These are phyloP conservation scores for Sanguinoderma infundibulare DNA, from an alignment of 1,284 basidiomycete species.

Conservation along the genomic window DNA sequence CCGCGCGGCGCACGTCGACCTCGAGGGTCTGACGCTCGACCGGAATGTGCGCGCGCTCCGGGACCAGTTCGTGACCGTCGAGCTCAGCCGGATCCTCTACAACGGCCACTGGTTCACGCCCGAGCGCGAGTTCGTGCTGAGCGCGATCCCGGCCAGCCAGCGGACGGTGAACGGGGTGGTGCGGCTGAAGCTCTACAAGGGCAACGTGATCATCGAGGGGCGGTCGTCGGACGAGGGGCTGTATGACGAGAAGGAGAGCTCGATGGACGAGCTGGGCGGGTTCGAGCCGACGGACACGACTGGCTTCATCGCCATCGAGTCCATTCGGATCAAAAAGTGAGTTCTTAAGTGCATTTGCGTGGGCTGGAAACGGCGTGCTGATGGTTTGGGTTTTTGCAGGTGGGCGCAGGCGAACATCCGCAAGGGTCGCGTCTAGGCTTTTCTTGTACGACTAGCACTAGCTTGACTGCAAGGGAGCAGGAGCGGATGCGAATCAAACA, in stretches of 20 bases:
- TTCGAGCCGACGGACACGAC: slow-evolving; percentile 93
- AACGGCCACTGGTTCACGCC: slow-evolving; percentile 98
- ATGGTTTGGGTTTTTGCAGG: slow-evolving; percentile 42
- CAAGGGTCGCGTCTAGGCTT: slow-evolving; percentile 59
- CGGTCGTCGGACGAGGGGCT: slow-evolving; percentile 91
- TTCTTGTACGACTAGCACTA: neutral
- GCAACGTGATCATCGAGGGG: slow-evolving; percentile 94
- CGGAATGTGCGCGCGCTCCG: slow-evolving; percentile 94
- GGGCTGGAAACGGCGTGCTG: neutral
- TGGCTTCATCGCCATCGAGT: slow-evolving; percentile 95
- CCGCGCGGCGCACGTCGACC: slow-evolving; percentile 92
- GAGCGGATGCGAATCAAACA: neutral
- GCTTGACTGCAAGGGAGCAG: too few species aligned
- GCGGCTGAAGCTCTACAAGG: slow-evolving; percentile 92
- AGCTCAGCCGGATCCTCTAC: slow-evolving; percentile 92
- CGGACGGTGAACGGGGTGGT: slow-evolving; percentile 96
- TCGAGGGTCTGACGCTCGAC: slow-evolving; percentile 97
- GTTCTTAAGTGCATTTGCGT: slow-evolving; percentile 38
- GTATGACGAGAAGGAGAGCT: slow-evolving; percentile 97
- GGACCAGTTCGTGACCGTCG: slow-evolving; percentile 94
- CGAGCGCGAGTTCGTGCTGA: slow-evolving; percentile 94
- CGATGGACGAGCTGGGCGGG: slow-evolving; percentile 98
- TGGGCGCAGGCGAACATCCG: slow-evolving; percentile 87
- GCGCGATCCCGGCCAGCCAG: slow-evolving; percentile 91
- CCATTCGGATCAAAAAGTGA: slow-evolving; percentile 94